Base-by-base conservation (phyloP, 306 rosid species). In the Styphnolobium japonicum region DNA sequence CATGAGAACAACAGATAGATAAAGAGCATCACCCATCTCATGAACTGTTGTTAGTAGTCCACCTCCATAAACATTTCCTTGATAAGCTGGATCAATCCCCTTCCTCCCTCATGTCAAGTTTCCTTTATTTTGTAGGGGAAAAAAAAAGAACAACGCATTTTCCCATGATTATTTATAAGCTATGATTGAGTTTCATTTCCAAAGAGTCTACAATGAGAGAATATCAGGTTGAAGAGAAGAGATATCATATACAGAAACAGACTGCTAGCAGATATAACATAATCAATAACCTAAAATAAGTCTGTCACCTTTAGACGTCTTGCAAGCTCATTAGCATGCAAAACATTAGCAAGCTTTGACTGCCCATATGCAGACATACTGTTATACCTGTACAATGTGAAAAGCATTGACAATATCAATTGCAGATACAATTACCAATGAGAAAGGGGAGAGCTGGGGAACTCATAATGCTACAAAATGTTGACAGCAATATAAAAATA, bases 241-340 rank as follows among this genome's bases (percentile, higher is more conserved):
- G 36, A 10, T 46, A n/a, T 42, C 14, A 3, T 45, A 23, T n/a
- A n/a, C 49, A 36, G 37, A 31, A 27, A 45, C 71, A 31, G 16
- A 31, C 8, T 23, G 18, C 74, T 27, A 52, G 40, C 49, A 61
- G 80, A 55, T 72, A 52, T 65, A 61, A 55, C 33, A 27, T 21
- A 29, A 36, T 21, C 25, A 82, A n/a, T 36, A 48, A 36, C 25
- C 16, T 71, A 10, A 56, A 43, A 46, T 66, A 73, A 55, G 77
- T 58, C 49, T 1, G 60, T 71, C 68, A 90, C 94, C 92, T 90
- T 92, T 5, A 85, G 55, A 42, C 34, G 79, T 85, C 86, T 90
- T 21, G 94, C 78, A 69, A 92, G 92, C 81, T 90, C 94, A 48
- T 90, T 92, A 31, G 91, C 86, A 60, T 92, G 97, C 88, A 92